Evolutionary conservation across 768 basidiomycete species (phyloP), one percentile per base, ranked within the genome.

Genomic region (Tylopilus plumbeoviolaceoides): DNA sequence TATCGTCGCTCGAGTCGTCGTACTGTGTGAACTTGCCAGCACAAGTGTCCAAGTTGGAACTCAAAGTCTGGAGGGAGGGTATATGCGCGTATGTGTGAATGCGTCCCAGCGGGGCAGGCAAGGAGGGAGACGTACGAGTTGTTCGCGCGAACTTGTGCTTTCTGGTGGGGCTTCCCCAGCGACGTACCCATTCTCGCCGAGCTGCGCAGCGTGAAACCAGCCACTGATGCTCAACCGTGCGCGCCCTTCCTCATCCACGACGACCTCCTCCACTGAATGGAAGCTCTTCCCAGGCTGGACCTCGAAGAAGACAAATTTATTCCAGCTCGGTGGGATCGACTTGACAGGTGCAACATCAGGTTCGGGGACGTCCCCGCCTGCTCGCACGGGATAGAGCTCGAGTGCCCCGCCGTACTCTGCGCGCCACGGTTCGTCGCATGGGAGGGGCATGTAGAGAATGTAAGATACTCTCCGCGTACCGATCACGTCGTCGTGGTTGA

Each of bases 401-500:
- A 98, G 79, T 4, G 94, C 89, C 25, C 95, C 95, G 31, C 95
- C 95, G 84, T 89, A 97, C 55, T 89, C 85, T 41, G 82, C 79
- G 64, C 87, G 80, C 95, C 95, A 98, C 43, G 82, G 76, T 54
- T 83, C 75, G 62, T 79, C 79, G 66, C 77, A 71, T 25, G 87
- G 85, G 57, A 87, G 78, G 18, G 95, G 95, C 79, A 98, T 89
- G 73, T 98, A 98, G 45, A 98, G 84, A 72, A 98, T 95, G 75
- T 95, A 98, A 1, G 91, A 95, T 48, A 98, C 89, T 39, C 92
- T 83, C 23, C 95, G 87, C 8, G 92, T 82, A 55, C 93, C 93
- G 65, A 98, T 98, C 23, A 95, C 95, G 69, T 98, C 95, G 83
- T 98, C 95, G 75, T 98, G 95, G 70, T 95, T 91, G 63, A 98